These are phyloP conservation scores for Microcyclospora tardicrescens DNA, from an alignment of 2,329 filamentous ascomycete species.

Conservation along the genomic window DNA sequence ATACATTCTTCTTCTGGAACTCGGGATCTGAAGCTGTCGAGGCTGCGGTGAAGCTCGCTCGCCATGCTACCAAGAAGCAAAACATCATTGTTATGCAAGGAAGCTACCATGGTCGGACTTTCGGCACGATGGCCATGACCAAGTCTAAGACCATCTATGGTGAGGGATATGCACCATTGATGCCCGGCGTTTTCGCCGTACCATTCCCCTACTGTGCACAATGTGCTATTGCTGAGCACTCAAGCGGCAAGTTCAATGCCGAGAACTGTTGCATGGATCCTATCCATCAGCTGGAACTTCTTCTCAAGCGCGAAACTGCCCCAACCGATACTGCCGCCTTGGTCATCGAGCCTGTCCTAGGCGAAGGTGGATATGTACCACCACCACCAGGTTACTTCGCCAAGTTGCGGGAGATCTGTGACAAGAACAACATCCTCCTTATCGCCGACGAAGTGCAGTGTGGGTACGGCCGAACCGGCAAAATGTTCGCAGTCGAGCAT, in stretches of 20 bases:
- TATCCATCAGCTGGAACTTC: slow-evolving; percentile 21
- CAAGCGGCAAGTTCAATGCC: slow-evolving; percentile 19
- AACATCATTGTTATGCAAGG: slow-evolving; percentile 28
- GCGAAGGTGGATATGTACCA: slow-evolving; percentile 26
- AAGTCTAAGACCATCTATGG: slow-evolving; percentile 26
- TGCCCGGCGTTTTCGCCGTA: slow-evolving; percentile 27
- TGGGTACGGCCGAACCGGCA: slow-evolving; percentile 32
- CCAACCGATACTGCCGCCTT: slow-evolving; percentile 26
- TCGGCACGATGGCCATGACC: slow-evolving; percentile 25
- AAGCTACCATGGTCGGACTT: slow-evolving; percentile 26
- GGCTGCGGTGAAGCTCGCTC: slow-evolving; percentile 25
- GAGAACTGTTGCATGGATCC: slow-evolving; percentile 30
- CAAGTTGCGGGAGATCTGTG: slow-evolving; percentile 29
- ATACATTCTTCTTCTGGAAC: slow-evolving; percentile 30
- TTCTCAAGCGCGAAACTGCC: slow-evolving; percentile 24
- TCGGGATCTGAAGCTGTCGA: slow-evolving; percentile 26
- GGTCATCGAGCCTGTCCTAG: slow-evolving; percentile 25
- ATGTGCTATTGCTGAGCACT: slow-evolving; percentile 20
- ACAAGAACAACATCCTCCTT: slow-evolving; percentile 31
- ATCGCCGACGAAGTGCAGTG: slow-evolving; percentile 33
- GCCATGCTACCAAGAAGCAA: slow-evolving; percentile 25
- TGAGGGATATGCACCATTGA: slow-evolving; percentile 22
- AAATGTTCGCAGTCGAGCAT: slow-evolving; percentile 33
- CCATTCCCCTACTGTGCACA: slow-evolving; percentile 29
- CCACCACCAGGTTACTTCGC: slow-evolving; percentile 21